These are phyloP conservation scores for Stenogyne calaminthoides DNA, from an alignment of 305 asterid species.

Conservation along the genomic window DNA sequence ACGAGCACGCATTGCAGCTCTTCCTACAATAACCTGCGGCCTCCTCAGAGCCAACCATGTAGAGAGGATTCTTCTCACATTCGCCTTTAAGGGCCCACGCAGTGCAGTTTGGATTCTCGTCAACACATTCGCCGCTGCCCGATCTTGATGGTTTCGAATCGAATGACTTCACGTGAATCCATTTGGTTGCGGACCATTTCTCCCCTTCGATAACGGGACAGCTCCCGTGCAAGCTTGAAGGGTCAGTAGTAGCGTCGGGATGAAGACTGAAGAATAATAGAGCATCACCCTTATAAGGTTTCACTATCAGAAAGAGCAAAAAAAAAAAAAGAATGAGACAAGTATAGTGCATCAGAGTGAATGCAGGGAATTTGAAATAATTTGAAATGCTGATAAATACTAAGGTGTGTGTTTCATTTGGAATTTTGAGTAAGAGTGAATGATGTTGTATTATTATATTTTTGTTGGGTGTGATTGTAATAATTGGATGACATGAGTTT, in stretches of 20 bases:
- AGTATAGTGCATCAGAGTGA: neutral
- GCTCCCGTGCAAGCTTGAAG: slow-evolving; percentile 81
- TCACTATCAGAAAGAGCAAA: slow-evolving; percentile 50
- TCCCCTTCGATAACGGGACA: slow-evolving; percentile 92
- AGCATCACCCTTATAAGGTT: slow-evolving; percentile 78
- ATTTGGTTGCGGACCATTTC: slow-evolving; percentile 95
- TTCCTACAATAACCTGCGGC: slow-evolving; percentile 58
- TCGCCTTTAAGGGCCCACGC: slow-evolving; percentile 55
- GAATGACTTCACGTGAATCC: slow-evolving; percentile 81
- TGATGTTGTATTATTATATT: no score
- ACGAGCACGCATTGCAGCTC: slow-evolving; percentile 84
- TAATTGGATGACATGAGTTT: no score
- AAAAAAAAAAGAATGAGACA: neutral
- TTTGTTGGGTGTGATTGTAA: no score
- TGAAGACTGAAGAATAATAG: slow-evolving; percentile 86
- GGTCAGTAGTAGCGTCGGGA: slow-evolving; percentile 66
- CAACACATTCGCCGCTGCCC: slow-evolving; percentile 44
- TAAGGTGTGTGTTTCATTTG: no score
- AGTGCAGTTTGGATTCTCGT: slow-evolving; percentile 60
- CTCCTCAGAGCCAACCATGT: slow-evolving; percentile 47
- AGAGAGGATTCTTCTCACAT: slow-evolving; percentile 44
- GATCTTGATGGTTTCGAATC: slow-evolving; percentile 28
- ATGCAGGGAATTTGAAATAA: no score
- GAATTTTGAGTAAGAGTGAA: no score
- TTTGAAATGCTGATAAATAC: no score